Base-by-base conservation (phyloP, 495 filamentous ascomycete genomes). In the Aspergillus nidulans region DNA sequence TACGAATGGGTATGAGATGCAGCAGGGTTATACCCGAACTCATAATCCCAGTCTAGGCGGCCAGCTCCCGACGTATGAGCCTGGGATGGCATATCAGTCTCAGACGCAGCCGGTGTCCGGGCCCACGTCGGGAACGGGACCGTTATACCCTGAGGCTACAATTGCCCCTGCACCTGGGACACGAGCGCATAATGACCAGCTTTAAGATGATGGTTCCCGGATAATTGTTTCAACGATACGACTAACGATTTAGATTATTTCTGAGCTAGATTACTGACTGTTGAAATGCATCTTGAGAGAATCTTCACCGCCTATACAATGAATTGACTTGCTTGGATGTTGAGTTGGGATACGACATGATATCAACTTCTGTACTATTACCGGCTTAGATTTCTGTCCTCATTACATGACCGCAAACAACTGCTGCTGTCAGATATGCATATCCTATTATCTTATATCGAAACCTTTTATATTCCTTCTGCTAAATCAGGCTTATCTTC, bases 1-100 rank as follows among this genome's bases (percentile, higher is more conserved):
- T 1, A 63, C 60, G 0, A 59, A 69, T 43, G 70, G 67, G 1
- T 77, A 69, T 55, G 73, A 78, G 57, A 74, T 77, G 74, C 72
- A 72, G 47, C 60, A 61, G 41, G 68, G 69, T 5, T 71, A 74
- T 57, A 49, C 59, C 18, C 63, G 48, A 40, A 44, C 67, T 16
- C 63, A 63, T 23, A 70, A 64, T 7, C 67, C 64, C 4, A 55
- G 30, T 8, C 49, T 63, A 18, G 49, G 53, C 26, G 63, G 49
- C 2, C 62, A 63, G 28, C 48, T 57, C 18, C 59, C 61, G 13
- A 57, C 59, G 5, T 72, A 68, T 51, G 62, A 68, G 12, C 39
- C 58, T 15, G 64, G 69, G 47, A 76, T 68, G 28, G 53, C 69
- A 23, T 76, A 78, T 65, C 62, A 59, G 7, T 60, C 69, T 0